Percentiles rank a stretch among this genome's conserved stretches.
phyloP scores from a whole-genome alignment of 1,284 basidiomycete genomes.

The Boletus smithii region DNA sequence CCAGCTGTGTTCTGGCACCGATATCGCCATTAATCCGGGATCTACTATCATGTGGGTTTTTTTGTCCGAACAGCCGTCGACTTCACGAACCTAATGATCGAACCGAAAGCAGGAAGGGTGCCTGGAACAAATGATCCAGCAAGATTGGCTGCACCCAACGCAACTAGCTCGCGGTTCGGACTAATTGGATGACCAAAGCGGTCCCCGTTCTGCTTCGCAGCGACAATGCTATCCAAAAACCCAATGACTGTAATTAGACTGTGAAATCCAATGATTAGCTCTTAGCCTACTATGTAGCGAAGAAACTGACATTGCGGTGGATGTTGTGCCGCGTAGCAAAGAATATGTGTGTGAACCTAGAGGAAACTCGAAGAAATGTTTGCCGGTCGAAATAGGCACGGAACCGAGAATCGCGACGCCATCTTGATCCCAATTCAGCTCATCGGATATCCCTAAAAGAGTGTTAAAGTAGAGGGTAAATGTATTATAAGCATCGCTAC shows the following conservation, averaged over 20 bases:
- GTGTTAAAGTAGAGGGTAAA: background rate
- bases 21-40: conserved; percentile 84
- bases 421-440: conserved; percentile 71
- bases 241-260: conserved; percentile 76
- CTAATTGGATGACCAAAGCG: conserved; percentile 85
- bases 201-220: conserved; percentile 82
- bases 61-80: background rate
- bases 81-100: conserved; percentile 69
- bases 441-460: conserved; percentile 60
- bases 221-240: conserved; percentile 79
- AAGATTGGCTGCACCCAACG: conserved; percentile 82
- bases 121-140: conserved; percentile 79
- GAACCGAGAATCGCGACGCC: conserved; percentile 83
- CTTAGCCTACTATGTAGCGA: background rate
- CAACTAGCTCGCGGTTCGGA: conserved; percentile 89
- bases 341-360: conserved; percentile 55
- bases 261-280: conserved; percentile 3
- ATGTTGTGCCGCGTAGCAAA: conserved; percentile 71
- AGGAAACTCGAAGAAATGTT: conserved; percentile 66
- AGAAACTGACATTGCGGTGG: conserved; percentile 65
- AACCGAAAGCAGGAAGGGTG: conserved; percentile 84
- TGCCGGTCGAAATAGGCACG: conserved; percentile 60
- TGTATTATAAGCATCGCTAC: background rate
- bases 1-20: conserved; percentile 86
- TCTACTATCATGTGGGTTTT: conserved; percentile 36